Conservation (phyloP, 2,329 filamentous ascomycete species). For the Pseudogymnoascus sp. region DNA sequence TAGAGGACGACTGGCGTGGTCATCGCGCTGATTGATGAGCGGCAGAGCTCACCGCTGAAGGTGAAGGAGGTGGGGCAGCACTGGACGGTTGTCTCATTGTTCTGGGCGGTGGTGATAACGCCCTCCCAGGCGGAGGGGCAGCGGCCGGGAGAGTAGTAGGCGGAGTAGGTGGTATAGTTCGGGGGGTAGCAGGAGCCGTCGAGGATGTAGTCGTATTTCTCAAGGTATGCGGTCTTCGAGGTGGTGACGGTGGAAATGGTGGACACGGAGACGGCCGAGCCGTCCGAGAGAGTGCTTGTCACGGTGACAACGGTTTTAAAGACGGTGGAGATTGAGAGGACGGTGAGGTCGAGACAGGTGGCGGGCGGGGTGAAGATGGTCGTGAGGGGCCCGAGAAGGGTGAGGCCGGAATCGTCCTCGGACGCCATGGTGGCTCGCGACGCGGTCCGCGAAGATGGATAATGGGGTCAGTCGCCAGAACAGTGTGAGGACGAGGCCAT, state of each 20-base stretch:
- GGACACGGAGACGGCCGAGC: conserved; percentile 11
- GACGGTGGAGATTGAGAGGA: conserved; percentile 9
- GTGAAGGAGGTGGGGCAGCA: neutral
- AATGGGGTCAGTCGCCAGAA: neutral
- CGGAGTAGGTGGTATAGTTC: neutral
- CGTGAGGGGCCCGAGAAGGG: conserved; percentile 12
- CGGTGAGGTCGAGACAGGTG: conserved; percentile 10
- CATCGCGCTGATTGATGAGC: neutral
- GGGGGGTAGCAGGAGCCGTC: neutral
- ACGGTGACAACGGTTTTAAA: neutral
- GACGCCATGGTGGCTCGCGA: neutral
- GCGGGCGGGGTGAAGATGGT: conserved; percentile 14
- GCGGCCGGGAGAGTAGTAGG: neutral
- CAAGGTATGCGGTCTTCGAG: neutral
- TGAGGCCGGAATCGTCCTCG: neutral
- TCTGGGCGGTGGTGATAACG: neutral
- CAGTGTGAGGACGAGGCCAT: neutral
- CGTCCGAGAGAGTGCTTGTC: conserved; percentile 13
- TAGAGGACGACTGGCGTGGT: neutral
- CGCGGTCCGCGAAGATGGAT: neutral
- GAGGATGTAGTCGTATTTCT: neutral
- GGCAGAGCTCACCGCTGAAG: neutral
- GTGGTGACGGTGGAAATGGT: conserved; percentile 10
- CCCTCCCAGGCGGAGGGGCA: neutral
- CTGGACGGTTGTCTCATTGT: neutral